Conservation (phyloP, 805 yeast species). For the Zygoascus biomembranicola region DNA sequence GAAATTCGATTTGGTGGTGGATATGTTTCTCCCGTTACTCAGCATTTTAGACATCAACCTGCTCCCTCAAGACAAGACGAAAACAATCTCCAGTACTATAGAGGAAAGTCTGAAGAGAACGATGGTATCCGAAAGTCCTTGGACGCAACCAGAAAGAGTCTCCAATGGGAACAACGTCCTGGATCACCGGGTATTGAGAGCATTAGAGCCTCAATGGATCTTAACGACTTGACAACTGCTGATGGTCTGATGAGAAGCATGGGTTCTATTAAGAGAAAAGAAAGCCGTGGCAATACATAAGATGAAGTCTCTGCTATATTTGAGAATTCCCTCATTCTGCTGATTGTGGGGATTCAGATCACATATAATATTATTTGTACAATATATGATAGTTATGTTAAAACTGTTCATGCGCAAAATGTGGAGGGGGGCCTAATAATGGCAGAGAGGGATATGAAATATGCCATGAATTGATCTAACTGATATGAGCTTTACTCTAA, state of each 20-base stretch:
- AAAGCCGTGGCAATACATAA: neutral
- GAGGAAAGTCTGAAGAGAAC: conserved; percentile 1
- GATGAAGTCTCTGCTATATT: too few species aligned
- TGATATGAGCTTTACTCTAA: too few species aligned
- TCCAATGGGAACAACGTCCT: conserved; percentile 20
- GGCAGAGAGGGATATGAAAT: too few species aligned
- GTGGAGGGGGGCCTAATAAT: too few species aligned
- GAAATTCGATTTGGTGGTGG: conserved; percentile 10
- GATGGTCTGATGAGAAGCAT: conserved; percentile 24
- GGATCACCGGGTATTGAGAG: conserved; percentile 15
- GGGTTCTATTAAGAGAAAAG: conserved; percentile 4
- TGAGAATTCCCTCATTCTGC: too few species aligned
- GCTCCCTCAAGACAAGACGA: neutral
- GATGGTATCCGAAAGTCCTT: conserved; percentile 17
- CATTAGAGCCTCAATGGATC: conserved; percentile 18
- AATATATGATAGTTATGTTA: neutral
- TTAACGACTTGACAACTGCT: conserved; percentile 28
- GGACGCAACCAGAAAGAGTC: conserved; percentile 19
- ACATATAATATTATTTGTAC: neutral
- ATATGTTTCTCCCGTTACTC: conserved; percentile 9
- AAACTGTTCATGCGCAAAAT: too few species aligned
- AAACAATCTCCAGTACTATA: neutral
- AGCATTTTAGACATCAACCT: conserved; percentile 1
- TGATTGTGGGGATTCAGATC: too few species aligned
- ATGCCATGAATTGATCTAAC: too few species aligned